Evolutionary conservation across 768 basidiomycete species (phyloP), one percentile per base, ranked within the genome.

Genomic region (Tulasnella sp.): DNA sequence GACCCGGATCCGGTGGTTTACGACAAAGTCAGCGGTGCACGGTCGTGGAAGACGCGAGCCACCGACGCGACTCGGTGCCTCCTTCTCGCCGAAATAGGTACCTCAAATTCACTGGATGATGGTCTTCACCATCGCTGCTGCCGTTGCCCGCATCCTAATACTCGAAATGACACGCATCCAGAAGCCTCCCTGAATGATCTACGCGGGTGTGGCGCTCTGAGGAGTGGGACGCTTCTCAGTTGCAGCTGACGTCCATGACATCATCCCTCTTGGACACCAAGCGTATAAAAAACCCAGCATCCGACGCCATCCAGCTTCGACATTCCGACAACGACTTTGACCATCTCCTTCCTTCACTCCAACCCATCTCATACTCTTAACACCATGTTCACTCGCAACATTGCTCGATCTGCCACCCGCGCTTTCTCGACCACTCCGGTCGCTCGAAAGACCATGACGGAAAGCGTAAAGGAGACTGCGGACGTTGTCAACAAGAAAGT

Each of bases 401-500:
- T 60, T 80, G 41, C 72, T 72, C 79, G 79, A 22, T 78, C 77
- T 28, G 64, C 64, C 31, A 64, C 77, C 28, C 77, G 77, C 46
- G 42, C 42, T 72, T 80, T 80, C 72, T 80, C 79, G 22, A 80
- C 79, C n/a, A 74, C 79, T n/a, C 72, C 74, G 8, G 79, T 58
- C 37, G 72, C 79, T 46, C 79, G 79, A 14, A 80, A 80, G 72
- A 75, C 69, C 31, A 58, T 58, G 28, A 58, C 54, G n/a, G 79
- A 80, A 24, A 34, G 69, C 44, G 72, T 80, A 6, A 80, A 80
- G 58, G 79, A 80, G 46, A 75, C 79, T 4, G 79, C 79, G 18
- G 79, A 80, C 34, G 74, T 46, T 31, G 79, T 80, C 31, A 80
- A 80, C 79, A 80, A 80, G 79, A 80, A 80, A 40, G 72, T 80